phyloP scores from a whole-genome alignment of 2,329 filamentous ascomycete genomes.

The Claviceps capensis region DNA sequence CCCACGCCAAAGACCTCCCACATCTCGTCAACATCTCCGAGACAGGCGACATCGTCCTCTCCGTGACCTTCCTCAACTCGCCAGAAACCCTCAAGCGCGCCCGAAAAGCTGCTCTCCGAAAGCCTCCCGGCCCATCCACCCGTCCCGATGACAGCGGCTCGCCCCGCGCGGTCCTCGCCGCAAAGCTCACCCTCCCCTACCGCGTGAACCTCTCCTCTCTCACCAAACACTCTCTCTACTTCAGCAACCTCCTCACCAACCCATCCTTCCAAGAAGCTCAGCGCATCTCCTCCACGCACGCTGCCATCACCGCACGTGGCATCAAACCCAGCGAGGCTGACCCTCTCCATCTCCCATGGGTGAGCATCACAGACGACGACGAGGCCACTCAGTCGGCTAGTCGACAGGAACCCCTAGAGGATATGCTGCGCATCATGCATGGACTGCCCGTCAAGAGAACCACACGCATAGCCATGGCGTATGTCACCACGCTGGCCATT shows the following conservation, averaged over 20 bases:
- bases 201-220: slow-evolving; percentile 45
- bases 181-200: slow-evolving; percentile 34
- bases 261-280: slow-evolving; percentile 49
- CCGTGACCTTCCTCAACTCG: slow-evolving; percentile 51
- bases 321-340: slow-evolving; percentile 35
- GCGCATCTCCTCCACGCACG: slow-evolving; percentile 37
- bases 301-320: slow-evolving; percentile 31
- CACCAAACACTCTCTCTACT: slow-evolving; percentile 53
- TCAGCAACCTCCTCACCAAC: slow-evolving; percentile 51
- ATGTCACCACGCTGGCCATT: slow-evolving; percentile 53
- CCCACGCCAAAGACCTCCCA: slow-evolving; percentile 5
- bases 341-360: slow-evolving; percentile 41
- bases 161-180: slow-evolving; percentile 16
- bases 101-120: slow-evolving; percentile 21
- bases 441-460: slow-evolving; percentile 27
- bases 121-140: slow-evolving; percentile 14
- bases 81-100: slow-evolving; percentile 32
- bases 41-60: slow-evolving; percentile 51
- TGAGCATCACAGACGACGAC: slow-evolving; percentile 54
- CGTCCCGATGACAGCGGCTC: not conserved
- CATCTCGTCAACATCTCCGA: slow-evolving; percentile 35
- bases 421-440: slow-evolving; percentile 56
- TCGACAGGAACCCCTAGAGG: slow-evolving; percentile 49
- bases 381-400: slow-evolving; percentile 47
- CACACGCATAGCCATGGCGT: slow-evolving; percentile 36